Percentiles rank a stretch among this genome's conserved stretches.
phyloP scores from a whole-genome alignment of 805 yeast species.

The Brettanomyces sp. region DNA sequence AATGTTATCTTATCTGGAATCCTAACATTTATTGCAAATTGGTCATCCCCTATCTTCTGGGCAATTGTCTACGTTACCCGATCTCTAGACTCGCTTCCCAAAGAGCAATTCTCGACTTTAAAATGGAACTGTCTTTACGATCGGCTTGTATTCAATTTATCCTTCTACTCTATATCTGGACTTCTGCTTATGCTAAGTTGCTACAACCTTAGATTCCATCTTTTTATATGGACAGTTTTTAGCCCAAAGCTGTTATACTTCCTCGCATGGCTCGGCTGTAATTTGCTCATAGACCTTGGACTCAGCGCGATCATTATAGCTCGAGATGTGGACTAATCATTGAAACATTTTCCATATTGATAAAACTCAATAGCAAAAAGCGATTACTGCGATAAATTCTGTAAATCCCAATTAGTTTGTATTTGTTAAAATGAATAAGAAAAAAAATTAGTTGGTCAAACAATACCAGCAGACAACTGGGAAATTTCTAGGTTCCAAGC shows the following conservation, averaged over 20 bases:
- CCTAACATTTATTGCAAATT: constrained; percentile 75
- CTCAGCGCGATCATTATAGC: constrained; percentile 14
- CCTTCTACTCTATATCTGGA: constrained; percentile 54
- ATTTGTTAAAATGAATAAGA: background rate
- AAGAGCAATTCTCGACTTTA: constrained; percentile 4
- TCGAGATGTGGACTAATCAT: constrained; percentile 8
- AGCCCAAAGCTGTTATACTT: constrained; percentile 84
- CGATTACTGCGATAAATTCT: no score
- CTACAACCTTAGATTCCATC: constrained; percentile 64
- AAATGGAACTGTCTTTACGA: constrained; percentile 29
- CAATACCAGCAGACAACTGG: background rate
- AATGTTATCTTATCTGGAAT: constrained; percentile 64
- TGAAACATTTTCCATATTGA: background rate
- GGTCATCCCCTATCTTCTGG: constrained; percentile 83
- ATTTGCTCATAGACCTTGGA: constrained; percentile 29
- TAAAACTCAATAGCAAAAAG: background rate
- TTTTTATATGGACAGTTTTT: constrained; percentile 96
- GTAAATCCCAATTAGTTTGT: background rate
- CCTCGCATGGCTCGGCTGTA: constrained; percentile 61
- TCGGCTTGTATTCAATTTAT: constrained; percentile 29
- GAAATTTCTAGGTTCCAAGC: background rate
- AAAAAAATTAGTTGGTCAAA: background rate
- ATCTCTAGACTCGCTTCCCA: constrained; percentile 5
- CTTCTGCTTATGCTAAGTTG: constrained; percentile 60
- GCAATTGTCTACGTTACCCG: constrained; percentile 31